Base-by-base conservation (phyloP, 1,139 yeast species). In the Hemisphaericaspora xylanilytica region DNA sequence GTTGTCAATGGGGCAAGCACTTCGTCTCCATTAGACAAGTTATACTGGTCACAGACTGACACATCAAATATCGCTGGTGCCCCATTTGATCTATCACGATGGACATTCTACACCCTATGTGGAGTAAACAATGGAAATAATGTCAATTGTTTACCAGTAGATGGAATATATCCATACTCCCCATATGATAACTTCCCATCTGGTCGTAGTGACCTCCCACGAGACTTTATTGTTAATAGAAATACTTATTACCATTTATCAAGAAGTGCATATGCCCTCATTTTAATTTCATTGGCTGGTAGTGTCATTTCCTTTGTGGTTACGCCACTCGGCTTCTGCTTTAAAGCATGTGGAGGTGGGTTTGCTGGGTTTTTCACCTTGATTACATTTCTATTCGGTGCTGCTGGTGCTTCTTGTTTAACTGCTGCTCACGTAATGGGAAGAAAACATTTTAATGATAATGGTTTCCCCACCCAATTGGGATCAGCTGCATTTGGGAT, bases 51-150 rank as follows among this genome's bases (percentile, higher is more conserved):
- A 28, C 69, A 81, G 54, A 89, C 85, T 14, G 80, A 80, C 45
- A 82, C 94, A 21, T 59, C 75, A n/a, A 62, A 61, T 13, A 74
- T 82, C 40, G 55, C 72, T 10, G 73, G 74, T 49, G 47, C 40
- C 5, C 41, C 40, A 21, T 37, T 37, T 16, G 28, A 35, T n/a
- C 32, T n/a, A 5, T 41, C 49, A 20, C 40, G 87, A 58, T 86
- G 95, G 95, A 83, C 88, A n/a, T 68, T 72, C 50, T 86, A 85
- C 61, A 71, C 74, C 37, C 55, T 69, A 44, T 87, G 95, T 64
- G 80, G 72, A 22, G 77, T 64, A 18, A 43, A 42, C 21, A 53
- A 61, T 46, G 67, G 71, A 36, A 65, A 66, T 38, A 56, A 62
- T 38, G 44, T 55, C 39, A 55, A 70, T 44, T 84, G 92, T 63